Evolutionary conservation across 2,329 filamentous ascomycete genomes (phyloP), one percentile per base, ranked within the genome.

Genomic region (Venturia oleaginea): DNA sequence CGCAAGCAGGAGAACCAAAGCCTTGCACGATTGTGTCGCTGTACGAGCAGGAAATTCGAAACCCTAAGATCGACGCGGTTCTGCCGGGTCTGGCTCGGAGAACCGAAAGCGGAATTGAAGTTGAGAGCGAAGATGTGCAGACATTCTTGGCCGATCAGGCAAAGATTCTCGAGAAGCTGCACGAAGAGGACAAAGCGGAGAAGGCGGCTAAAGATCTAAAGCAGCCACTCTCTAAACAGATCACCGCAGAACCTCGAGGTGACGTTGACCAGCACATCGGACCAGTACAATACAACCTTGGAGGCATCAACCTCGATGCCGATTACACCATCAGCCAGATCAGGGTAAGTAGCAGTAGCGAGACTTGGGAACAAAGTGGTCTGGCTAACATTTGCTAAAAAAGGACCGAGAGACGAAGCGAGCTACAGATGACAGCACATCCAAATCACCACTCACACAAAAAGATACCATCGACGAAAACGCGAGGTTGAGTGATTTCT

Each of bases 251-350:
- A 27, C 68, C 67, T 10, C 74, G 73, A 48, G 73, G 74, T n/a
- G 72, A 77, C 13, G 74, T 77, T 4, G 75, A 77, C 64, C 74
- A 76, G 66, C 92, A 96, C 70, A 96, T 96, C 71, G 92, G 92
- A 0, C 92, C 92, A 0, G 92, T 97, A 68, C 92, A 96, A 72
- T 97, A 97, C 79, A 99, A 99, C 74, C 94, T 99, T 83, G 94
- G 94, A 51, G 94, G 94, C 63, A 97, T 99, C 67, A 92, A 96
- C 73, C 90, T 96, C 37, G 92, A 97, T 76, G 92, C 92, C 10
- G 92, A 96, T 72, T 92, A 96, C 71, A 94, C 95, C 89, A 78
- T 96, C 65, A 89, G 92, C 75, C 85, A 89, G 70, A 80, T 96
- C 66, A 92, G 92, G 84, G 91, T 93, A 77, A 71, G 77, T 27